A percentile compares a stretch with the other conserved stretches of the same genome.
These are phyloP conservation scores for Fusarium newnesense DNA, from an alignment of 2,329 filamentous ascomycete species.

Conservation along the genomic window DNA sequence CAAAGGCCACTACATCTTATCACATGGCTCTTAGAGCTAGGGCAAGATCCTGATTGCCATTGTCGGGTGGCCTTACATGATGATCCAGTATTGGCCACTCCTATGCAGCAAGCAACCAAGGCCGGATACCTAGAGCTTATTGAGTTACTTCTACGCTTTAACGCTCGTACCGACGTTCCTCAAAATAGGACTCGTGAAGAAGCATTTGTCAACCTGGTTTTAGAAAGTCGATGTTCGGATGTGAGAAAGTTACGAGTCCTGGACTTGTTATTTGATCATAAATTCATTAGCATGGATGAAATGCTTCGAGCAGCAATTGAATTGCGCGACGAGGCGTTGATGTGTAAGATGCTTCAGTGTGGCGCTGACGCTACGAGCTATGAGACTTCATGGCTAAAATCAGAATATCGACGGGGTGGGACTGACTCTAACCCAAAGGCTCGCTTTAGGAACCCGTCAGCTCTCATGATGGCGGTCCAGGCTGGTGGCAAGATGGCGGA, in stretches of 20 bases:
- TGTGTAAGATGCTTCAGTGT: fast-evolving
- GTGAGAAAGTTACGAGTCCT: fast-evolving
- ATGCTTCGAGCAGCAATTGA: background rate
- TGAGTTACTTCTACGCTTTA: background rate
- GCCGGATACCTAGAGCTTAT: fast-evolving
- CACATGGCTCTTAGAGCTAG: background rate
- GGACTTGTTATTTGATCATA: background rate
- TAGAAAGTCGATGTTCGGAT: fast-evolving
- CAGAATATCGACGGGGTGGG: no score
- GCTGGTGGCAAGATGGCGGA: fast-evolving
- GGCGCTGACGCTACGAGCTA: fast-evolving
- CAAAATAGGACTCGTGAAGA: fast-evolving
- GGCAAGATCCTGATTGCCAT: background rate
- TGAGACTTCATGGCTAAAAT: fast-evolving
- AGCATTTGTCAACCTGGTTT: background rate
- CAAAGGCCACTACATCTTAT: background rate
- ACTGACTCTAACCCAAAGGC: no score
- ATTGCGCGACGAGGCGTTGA: fast-evolving
- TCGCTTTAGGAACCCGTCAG: no score
- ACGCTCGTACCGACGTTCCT: fast-evolving
- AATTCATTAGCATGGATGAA: background rate
- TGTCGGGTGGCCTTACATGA: fast-evolving
- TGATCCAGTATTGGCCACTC: fast-evolving
- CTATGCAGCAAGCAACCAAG: fast-evolving
- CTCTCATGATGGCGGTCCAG: background rate